Percentiles rank a stretch among this genome's conserved stretches.
phyloP scores from a whole-genome alignment of 2,329 filamentous ascomycete species.

The Cladosporium velox region DNA sequence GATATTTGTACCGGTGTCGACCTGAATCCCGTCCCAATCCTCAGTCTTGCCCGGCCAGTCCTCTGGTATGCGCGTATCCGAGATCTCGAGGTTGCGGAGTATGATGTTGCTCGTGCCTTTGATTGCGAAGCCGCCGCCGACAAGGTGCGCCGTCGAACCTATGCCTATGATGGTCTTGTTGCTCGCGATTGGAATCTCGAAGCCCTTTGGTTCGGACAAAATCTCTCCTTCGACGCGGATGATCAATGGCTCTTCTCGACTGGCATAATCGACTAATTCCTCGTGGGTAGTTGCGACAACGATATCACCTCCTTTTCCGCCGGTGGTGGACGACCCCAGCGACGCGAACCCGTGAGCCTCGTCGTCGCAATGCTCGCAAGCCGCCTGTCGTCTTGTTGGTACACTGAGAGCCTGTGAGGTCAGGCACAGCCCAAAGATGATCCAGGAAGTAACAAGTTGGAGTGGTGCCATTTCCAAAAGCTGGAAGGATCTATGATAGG shows the following conservation, averaged over 20 bases:
- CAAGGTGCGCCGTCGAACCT: constrained; percentile 26
- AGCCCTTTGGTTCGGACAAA: constrained; percentile 26
- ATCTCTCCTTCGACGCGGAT: constrained; percentile 28
- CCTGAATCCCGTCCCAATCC: constrained; percentile 32
- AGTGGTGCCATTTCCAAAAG: neutral
- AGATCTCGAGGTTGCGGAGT: constrained; percentile 30
- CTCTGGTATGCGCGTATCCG: constrained; percentile 20
- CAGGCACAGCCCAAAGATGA: neutral
- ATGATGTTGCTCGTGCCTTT: constrained; percentile 29
- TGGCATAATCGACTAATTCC: constrained; percentile 29
- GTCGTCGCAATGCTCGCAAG: neutral
- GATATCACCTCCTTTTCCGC: constrained; percentile 27
- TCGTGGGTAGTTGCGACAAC: constrained; percentile 28
- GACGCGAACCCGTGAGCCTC: constrained; percentile 29
- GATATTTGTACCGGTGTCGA: constrained; percentile 29
- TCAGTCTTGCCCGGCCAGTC: constrained; percentile 29
- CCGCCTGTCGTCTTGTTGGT: neutral
- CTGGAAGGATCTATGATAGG: neutral
- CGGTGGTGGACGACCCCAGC: constrained; percentile 29
- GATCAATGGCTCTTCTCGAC: constrained; percentile 26
- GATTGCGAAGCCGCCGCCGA: constrained; percentile 28
- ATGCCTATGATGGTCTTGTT: constrained; percentile 33
- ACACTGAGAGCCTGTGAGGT: neutral
- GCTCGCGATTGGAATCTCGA: constrained; percentile 28
- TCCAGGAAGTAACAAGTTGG: neutral